Evolutionary conservation across 2,329 filamentous ascomycete species (phyloP), one percentile per base, ranked within the genome.

Genomic region (Trichothecium sympodiale): DNA sequence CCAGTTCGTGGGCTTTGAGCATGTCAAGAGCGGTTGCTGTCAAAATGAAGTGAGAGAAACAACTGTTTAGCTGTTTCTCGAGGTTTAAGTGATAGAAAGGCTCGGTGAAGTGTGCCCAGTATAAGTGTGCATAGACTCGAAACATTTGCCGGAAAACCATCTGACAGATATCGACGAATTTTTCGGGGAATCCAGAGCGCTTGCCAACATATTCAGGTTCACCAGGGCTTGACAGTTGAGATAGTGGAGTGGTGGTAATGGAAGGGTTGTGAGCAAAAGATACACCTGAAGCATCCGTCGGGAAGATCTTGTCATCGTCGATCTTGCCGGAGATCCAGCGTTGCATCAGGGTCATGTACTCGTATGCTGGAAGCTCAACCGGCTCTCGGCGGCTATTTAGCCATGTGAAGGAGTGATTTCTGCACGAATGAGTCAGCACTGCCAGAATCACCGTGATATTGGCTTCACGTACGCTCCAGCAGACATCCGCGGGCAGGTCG

Each of bases 91-190:
- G 80, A 61, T 86, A 89, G 60, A 87, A 86, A 5, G 82, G 83
- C 46, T 86, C 82, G 41, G 79, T 65, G 60, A 85, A 98, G 60
- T 98, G 91, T 38, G 88, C 85, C 74, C 94, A 95, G 68, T 98
- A 98, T 41, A 98, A 77, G 60, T 98, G 91, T 33, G 91, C 82
- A 54, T 98, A 98, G 48, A 95, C 89, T 40, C 91, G 83, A 70
- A 98, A 96, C 82, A 98, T 96, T 62, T 95, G 91, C 50, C 88
- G 83, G 66, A 95, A 89, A 51, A 95, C 91, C 45, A 81, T 81
- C 66, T 93, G 87, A 67, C 89, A 91, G 47, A 94, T 87, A 42
- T 81, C 77, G 48, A 89, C 71, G 58, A 95, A 96, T 46, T 85
- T 83, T 44, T 83, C 77, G 3, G 91, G 91, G 59, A 98, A 98